Evolutionary conservation across 371 early-diverging fungal genomes (phyloP).

Genomic region (Mortierella sp.): DNA sequence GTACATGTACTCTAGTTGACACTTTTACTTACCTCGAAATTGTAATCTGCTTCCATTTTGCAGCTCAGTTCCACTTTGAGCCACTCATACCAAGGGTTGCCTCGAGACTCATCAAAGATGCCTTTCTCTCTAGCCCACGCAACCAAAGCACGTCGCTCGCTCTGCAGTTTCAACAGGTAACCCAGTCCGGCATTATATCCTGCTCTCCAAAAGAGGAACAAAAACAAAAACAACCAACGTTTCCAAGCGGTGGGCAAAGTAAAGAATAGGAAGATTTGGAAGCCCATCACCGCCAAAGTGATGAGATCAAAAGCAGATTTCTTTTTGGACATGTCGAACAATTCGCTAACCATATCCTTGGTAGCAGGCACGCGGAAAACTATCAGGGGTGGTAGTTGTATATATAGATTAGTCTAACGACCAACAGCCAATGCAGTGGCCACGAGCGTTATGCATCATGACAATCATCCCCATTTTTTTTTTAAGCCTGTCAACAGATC

Average conservation of each 20-base stretch:
- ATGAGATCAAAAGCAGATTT: conserved; percentile 84
- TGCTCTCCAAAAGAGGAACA: conserved; percentile 90
- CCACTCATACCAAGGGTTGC: conserved; percentile 65
- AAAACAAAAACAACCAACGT: conserved; percentile 69
- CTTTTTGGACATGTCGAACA: conserved; percentile 72
- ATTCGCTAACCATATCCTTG: conserved; percentile 78
- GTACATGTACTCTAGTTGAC: no score
- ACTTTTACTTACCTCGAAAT: conserved; percentile 72
- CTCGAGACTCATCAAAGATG: conserved; percentile 68
- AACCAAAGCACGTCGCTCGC: conserved; percentile 78
- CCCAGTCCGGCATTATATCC: conserved; percentile 93
- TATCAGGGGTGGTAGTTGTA: conserved; percentile 21
- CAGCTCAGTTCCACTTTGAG: conserved; percentile 77
- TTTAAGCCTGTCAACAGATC: no score
- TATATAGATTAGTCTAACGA: neutral
- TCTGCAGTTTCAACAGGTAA: conserved; percentile 83
- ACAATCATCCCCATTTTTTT: neutral
- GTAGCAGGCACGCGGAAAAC: conserved; percentile 84
- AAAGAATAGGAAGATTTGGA: conserved; percentile 76
- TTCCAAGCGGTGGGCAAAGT: conserved; percentile 64
- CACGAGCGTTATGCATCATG: neutral
- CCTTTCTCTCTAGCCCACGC: conserved; percentile 71
- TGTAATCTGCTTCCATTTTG: conserved; percentile 91
- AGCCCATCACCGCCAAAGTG: conserved; percentile 75
- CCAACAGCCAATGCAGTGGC: neutral